phyloP scores from a whole-genome alignment of 805 yeast species.

The Ogataea nitratoaversa region DNA sequence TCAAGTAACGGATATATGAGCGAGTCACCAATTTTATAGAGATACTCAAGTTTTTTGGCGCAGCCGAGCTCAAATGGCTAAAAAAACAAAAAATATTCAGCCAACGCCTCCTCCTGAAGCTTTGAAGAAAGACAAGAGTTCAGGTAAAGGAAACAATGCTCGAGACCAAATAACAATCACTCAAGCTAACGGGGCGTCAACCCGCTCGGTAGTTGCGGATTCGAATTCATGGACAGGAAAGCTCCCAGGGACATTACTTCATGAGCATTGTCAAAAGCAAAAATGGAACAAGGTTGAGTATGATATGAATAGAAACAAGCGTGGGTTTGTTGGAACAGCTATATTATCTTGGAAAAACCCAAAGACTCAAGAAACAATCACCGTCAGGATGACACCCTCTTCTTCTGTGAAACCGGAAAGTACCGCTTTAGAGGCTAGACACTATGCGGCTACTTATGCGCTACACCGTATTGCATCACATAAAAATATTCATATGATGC shows the following conservation, averaged over 20 bases:
- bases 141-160: constrained; percentile 12
- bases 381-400: constrained; percentile 51
- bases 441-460: constrained; percentile 85
- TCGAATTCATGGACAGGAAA: constrained; percentile 92
- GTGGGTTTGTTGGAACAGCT: constrained; percentile 64
- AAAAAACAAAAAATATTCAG: background rate
- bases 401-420: constrained; percentile 59
- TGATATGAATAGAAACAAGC: constrained; percentile 48
- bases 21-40: no score
- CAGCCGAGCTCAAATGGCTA: no score
- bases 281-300: constrained; percentile 88
- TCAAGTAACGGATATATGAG: no score
- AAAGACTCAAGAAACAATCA: constrained; percentile 65
- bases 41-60: no score
- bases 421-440: constrained; percentile 86
- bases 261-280: constrained; percentile 81
- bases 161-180: background rate
- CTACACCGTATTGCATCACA: constrained; percentile 73
- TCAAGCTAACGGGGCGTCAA: constrained; percentile 16
- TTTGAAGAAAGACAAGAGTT: background rate
- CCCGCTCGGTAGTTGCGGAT: constrained; percentile 53
- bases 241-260: constrained; percentile 78
- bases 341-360: constrained; percentile 72
- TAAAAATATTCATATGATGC: constrained; percentile 80
- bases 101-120: background rate